Base-by-base conservation (phyloP, 2,329 filamentous ascomycete genomes). In the Claviceps purpurea region DNA sequence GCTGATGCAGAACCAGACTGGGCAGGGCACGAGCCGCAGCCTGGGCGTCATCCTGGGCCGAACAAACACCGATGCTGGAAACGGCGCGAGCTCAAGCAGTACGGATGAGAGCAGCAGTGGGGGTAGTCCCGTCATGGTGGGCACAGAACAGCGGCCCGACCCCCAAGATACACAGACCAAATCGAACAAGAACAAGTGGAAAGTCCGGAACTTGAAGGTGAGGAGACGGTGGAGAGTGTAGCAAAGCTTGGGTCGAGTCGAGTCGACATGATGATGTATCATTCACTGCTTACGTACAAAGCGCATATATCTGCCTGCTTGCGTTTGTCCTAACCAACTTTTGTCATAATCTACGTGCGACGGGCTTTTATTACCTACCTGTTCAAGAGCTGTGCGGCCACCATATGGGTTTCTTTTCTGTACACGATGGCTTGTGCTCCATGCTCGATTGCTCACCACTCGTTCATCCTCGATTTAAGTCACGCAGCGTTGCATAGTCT, bases 11-110 rank as follows among this genome's bases (percentile, higher is more conserved):
- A 47, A 38, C 40, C 51, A 58, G 22, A 51, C 56, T 13, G 57
- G 58, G 20, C 58, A 58, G 51, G 58, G 58, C 1, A 59, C 58
- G 13, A 58, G 56, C 11, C 53, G 56, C 1, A 56, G 56, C 14
- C 51, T 59, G 8, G 56, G 56, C 20, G 52, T 57, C 6, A 55
- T 59, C 4, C 50, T 59, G 7, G 57, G 57, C 5, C 51, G 57
- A 5, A 56, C 45, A 37, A 51, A 38, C 16, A 44, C 42, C 18
- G 37, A 45, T 22, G 8, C 18, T n/a, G 50, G 40, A 13, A 46
- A 45, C 20, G 52, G 52, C 5, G 49, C 37, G 8, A 56, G 54
- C 44, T 50, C 52, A 13, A 54, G 50, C 48, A 59, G 52, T 34
- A 57, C 54, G 1, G 47, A 30, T 37, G 41, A 37, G 22, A 55